Evolutionary conservation across 352 stramenopile genomes (phyloP).

Genomic region (Pythium rhizo-oryzae): DNA sequence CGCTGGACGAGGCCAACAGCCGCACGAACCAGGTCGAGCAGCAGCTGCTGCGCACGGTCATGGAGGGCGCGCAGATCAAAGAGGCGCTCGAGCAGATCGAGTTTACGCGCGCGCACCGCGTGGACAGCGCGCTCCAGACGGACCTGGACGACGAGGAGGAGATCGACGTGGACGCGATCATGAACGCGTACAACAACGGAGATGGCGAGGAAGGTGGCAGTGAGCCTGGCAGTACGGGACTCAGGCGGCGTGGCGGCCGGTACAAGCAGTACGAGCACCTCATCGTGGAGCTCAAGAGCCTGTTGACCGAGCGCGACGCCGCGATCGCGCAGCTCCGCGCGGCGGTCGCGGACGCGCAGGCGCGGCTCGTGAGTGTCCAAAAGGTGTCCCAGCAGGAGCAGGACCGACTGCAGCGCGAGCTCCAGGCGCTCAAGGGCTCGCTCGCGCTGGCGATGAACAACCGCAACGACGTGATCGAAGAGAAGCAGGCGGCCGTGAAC

Average conservation of each 20-base stretch:
- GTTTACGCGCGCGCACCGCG: slow-evolving; percentile 30
- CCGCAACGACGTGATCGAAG: slow-evolving; percentile 57
- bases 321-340: slow-evolving; percentile 38
- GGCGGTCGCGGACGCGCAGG: slow-evolving; percentile 40
- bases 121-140: slow-evolving; percentile 43
- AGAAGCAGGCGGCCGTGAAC: slow-evolving; percentile 55
- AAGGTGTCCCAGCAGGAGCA: slow-evolving; percentile 48
- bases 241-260: slow-evolving; percentile 23
- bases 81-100: slow-evolving; percentile 46
- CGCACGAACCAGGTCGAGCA: slow-evolving; percentile 40
- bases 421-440: slow-evolving; percentile 45
- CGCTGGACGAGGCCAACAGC: slow-evolving; percentile 40
- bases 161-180: slow-evolving; percentile 51
- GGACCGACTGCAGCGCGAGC: slow-evolving; percentile 41
- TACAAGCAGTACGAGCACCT: slow-evolving; percentile 61
- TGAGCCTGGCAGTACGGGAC: background rate
- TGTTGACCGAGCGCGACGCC: slow-evolving; percentile 47
- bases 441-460: slow-evolving; percentile 45
- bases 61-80: slow-evolving; percentile 35
- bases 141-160: slow-evolving; percentile 61
- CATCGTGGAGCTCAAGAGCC: slow-evolving; percentile 66
- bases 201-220: background rate
- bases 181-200: slow-evolving; percentile 25
- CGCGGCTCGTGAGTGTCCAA: slow-evolving; percentile 38
- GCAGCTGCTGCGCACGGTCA: slow-evolving; percentile 38